Evolutionary conservation across 2,329 filamentous ascomycete species (phyloP).

Genomic region (Aspergillus quadricinctus): DNA sequence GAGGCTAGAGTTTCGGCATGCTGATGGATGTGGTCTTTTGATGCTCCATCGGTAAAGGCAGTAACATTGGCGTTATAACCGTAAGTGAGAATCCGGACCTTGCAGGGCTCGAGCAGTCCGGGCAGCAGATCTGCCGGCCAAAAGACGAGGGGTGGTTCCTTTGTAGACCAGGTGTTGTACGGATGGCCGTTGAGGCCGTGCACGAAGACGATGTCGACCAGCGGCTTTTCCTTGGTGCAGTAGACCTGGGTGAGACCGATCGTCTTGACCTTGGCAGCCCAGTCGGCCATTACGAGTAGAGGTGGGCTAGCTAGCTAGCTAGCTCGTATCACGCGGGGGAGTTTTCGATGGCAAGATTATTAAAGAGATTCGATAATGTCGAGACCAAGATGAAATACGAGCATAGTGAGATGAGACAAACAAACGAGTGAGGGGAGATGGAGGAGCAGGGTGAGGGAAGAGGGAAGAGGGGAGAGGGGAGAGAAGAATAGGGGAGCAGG

Average conservation of each 20-base stretch:
- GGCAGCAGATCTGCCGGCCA: conserved; percentile 69
- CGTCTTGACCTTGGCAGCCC: conserved; percentile 27
- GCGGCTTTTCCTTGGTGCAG: conserved; percentile 31
- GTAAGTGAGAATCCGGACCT: conserved; percentile 65
- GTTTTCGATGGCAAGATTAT: neutral
- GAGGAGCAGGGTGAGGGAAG: neutral
- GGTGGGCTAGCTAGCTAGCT: neutral
- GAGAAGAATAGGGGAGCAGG: neutral
- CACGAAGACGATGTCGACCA: conserved; percentile 60
- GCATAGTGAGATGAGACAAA: neutral
- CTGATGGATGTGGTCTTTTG: conserved; percentile 64
- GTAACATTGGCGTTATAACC: conserved; percentile 67
- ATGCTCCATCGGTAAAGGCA: conserved; percentile 49
- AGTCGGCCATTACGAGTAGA: conserved; percentile 14
- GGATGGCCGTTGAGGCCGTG: conserved; percentile 67
- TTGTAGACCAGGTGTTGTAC: conserved; percentile 57
- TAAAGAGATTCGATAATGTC: neutral
- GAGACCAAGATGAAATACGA: neutral
- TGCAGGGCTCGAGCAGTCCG: conserved; percentile 50
- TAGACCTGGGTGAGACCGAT: conserved; percentile 43
- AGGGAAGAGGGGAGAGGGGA: neutral
- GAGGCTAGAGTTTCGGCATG: conserved; percentile 67
- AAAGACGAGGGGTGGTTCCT: conserved; percentile 49
- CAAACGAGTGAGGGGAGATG: neutral
- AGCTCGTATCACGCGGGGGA: neutral